Evolutionary conservation across 768 basidiomycete genomes (phyloP), one percentile per base, ranked within the genome.

Genomic region (Suillus paluster): DNA sequence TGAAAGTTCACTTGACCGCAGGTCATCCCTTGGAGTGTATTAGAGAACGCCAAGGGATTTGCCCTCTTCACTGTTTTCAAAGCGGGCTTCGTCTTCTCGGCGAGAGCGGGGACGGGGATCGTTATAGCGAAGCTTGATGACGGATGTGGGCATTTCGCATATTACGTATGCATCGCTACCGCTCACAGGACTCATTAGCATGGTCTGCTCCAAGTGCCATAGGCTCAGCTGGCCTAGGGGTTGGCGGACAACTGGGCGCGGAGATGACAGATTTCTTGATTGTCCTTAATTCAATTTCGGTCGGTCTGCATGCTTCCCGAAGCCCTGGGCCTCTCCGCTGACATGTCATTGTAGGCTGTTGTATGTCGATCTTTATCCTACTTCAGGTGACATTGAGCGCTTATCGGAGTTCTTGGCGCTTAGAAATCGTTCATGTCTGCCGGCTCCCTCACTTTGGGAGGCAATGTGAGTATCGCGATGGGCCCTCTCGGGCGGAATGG

Each of bases 201-300:
- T 99, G 96, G 96, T 94, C 92, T 39, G 88, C 95, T 21, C 97
- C 97, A 4, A 92, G 90, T 71, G 97, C 97, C 3, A 97, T 99
- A 49, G 96, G 95, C 27, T 89, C 93, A 4, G 97, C 91, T 15
- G 97, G 97, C 0, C 71, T 96, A 5, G 97, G 97, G 0, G 79
- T 96, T 5, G 97, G 97, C 21, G 86, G 90, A 21, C 92, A 94
- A 69, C 81, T 84, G 21, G 92, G 92, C 23, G 91, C 90, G 52
- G 91, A 94, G 73, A 85, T 97, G 80, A 97, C 95, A 0, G 95
- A 97, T 69, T 96, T 97, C 69, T 77, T 96, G 62, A 83, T 97
- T 61, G 90, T 98, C 34, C 81, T 98, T 30, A 99, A 98, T 68
- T 90, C 91, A 25, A 81, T 79, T 66, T 83, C 91, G 55, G 92